phyloP scores from a whole-genome alignment of 352 stramenopile genomes.

The Pythium monospermum region DNA sequence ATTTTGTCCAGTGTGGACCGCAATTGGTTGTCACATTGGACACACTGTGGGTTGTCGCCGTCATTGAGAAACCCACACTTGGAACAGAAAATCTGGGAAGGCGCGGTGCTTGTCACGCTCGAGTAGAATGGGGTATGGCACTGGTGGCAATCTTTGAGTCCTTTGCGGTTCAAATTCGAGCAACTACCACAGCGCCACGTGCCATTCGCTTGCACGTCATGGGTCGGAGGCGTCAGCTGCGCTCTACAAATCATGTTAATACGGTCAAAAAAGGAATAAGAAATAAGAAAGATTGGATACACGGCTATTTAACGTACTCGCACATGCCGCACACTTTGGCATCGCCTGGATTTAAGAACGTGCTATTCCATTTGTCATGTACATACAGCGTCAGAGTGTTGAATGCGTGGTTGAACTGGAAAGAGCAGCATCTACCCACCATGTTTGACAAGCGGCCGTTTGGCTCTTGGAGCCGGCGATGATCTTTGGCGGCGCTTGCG shows the following conservation, averaged over 20 bases:
- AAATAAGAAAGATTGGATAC: background rate
- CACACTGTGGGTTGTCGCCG: slow-evolving; percentile 54
- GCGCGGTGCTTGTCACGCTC: slow-evolving; percentile 54
- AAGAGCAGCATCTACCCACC: slow-evolving; percentile 23
- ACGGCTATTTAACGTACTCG: slow-evolving; percentile 30
- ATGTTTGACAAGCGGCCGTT: slow-evolving; percentile 45
- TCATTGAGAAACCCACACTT: slow-evolving; percentile 74
- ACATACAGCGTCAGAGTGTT: no score
- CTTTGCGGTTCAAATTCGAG: slow-evolving; percentile 50
- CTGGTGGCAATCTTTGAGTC: slow-evolving; percentile 49
- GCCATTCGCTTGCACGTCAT: slow-evolving; percentile 64
- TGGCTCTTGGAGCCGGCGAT: slow-evolving; percentile 53
- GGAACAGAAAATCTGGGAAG: slow-evolving; percentile 74
- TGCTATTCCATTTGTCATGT: no score
- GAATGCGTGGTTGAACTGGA: no score
- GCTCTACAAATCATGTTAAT: slow-evolving; percentile 22
- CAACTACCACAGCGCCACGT: slow-evolving; percentile 67
- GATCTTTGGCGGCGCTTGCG: slow-evolving; percentile 41
- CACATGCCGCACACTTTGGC: slow-evolving; percentile 65
- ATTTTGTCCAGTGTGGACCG: slow-evolving; percentile 76
- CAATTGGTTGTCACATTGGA: slow-evolving; percentile 71
- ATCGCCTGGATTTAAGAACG: slow-evolving; percentile 59
- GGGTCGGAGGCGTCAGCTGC: slow-evolving; percentile 55
- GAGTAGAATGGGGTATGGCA: slow-evolving; percentile 63
- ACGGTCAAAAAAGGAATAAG: background rate